Conservation (phyloP, 352 stramenopile genomes). For the Thalassiosira livingstoniorum region DNA sequence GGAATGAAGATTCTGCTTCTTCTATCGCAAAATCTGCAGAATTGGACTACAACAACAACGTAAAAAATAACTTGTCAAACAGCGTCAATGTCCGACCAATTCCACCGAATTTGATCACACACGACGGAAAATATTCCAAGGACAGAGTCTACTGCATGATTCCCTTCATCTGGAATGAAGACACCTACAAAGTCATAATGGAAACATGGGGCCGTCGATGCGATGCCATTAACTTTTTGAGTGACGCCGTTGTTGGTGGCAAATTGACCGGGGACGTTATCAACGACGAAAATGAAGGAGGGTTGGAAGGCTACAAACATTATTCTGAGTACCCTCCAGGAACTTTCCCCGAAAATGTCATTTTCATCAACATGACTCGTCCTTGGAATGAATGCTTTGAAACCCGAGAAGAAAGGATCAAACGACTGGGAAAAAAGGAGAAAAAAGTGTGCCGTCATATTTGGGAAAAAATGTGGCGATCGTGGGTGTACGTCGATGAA, state of each 20-base stretch:
- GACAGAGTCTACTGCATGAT: slow-evolving; percentile 39
- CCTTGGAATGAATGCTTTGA: slow-evolving; percentile 46
- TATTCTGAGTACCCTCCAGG: slow-evolving; percentile 53
- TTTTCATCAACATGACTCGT: slow-evolving; percentile 65
- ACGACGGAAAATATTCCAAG: slow-evolving; percentile 12
- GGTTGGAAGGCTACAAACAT: slow-evolving; percentile 31
- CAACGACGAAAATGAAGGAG: slow-evolving; percentile 20
- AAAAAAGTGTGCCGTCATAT: slow-evolving; percentile 62
- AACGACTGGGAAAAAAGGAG: not conserved
- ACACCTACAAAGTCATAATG: slow-evolving; percentile 46
- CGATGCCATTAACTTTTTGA: slow-evolving; percentile 54
- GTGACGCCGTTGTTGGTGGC: slow-evolving; percentile 50
- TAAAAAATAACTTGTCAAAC: not conserved
- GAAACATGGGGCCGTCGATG: slow-evolving; percentile 61
- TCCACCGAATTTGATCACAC: not conserved
- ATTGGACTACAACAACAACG: no score
- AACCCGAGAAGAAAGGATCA: not conserved
- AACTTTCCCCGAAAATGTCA: slow-evolving; percentile 53
- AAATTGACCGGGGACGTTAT: slow-evolving; percentile 49
- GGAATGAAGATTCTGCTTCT: not conserved
- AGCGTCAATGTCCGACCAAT: not conserved
- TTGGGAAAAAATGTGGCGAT: slow-evolving; percentile 64
- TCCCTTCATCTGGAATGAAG: slow-evolving; percentile 28
- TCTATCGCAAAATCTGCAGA: not conserved
- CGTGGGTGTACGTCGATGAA: slow-evolving; percentile 57